phyloP scores from a whole-genome alignment of 1,139 yeast genomes.

The Zhuliangozyma blackwelliae region DNA sequence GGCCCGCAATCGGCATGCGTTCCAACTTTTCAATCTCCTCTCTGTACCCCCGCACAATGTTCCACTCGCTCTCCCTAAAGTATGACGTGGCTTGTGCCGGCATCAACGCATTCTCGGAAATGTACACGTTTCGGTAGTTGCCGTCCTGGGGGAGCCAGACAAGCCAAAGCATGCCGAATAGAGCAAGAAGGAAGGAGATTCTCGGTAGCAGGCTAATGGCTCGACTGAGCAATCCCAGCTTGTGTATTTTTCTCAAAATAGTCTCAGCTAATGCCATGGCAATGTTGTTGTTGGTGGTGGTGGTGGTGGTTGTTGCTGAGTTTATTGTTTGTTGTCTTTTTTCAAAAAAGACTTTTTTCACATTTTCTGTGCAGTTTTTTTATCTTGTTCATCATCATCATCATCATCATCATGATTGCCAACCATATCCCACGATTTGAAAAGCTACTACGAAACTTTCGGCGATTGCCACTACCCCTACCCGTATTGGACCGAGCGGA shows the following conservation, averaged over 20 bases:
- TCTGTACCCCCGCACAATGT: slow-evolving; percentile 80
- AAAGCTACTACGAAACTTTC: slow-evolving; percentile 5
- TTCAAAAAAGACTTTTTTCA: not conserved
- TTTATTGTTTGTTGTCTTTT: slow-evolving; percentile 1
- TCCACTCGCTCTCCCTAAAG: slow-evolving; percentile 94
- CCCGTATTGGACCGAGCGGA: not conserved
- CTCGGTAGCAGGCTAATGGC: slow-evolving; percentile 54
- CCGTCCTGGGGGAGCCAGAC: slow-evolving; percentile 75
- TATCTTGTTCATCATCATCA: no score
- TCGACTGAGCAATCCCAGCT: slow-evolving; percentile 57
- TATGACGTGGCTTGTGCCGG: slow-evolving; percentile 94
- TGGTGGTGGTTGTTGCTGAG: not conserved
- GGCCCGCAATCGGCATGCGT: slow-evolving; percentile 23
- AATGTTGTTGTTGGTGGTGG: no score
- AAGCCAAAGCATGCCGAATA: slow-evolving; percentile 66
- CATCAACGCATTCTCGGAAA: slow-evolving; percentile 93
- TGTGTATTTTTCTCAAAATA: slow-evolving; percentile 48
- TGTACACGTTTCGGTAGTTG: slow-evolving; percentile 75
- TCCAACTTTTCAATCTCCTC: slow-evolving; percentile 47
- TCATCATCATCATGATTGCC: not conserved
- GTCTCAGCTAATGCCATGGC: slow-evolving; percentile 60
- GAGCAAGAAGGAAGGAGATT: slow-evolving; percentile 55
- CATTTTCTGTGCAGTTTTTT: no score
- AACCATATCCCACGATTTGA: no score
- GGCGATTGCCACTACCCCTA: slow-evolving; percentile 9